These are phyloP conservation scores for Litchi chinensis DNA, from an alignment of 345 rosid species.

Conservation along the genomic window DNA sequence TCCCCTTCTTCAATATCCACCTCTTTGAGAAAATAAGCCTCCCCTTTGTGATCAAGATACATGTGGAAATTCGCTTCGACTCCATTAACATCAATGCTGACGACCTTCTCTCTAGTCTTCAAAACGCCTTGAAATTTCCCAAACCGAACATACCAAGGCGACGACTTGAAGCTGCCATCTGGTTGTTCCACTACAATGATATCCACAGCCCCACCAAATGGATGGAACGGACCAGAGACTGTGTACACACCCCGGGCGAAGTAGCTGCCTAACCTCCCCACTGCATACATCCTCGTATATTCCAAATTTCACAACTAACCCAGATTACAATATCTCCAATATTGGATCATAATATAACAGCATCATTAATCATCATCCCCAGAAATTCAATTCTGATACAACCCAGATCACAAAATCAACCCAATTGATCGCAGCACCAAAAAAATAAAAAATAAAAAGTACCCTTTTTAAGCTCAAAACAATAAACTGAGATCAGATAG, in stretches of 20 bases:
- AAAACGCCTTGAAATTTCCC: slow-evolving; percentile 98
- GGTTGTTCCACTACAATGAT: slow-evolving; percentile 91
- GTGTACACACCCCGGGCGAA: slow-evolving; percentile 82
- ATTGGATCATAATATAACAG: slow-evolving; percentile 21
- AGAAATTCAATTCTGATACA: slow-evolving; percentile 19
- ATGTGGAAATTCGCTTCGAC: slow-evolving; percentile 68
- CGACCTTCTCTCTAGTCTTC: slow-evolving; percentile 67
- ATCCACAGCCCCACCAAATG: slow-evolving; percentile 98
- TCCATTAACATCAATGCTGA: slow-evolving; percentile 67
- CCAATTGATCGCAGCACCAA: slow-evolving; percentile 2
- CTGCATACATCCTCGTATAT: slow-evolving; percentile 58
- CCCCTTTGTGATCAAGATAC: slow-evolving; percentile 87
- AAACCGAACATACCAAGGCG: slow-evolving; percentile 96
- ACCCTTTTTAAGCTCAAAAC: slow-evolving; percentile 11
- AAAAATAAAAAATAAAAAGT: background rate
- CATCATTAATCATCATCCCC: slow-evolving; percentile 13
- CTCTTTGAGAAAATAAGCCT: slow-evolving; percentile 84
- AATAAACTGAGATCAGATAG: background rate
- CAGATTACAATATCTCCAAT: slow-evolving; percentile 28
- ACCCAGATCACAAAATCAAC: slow-evolving; percentile 22
- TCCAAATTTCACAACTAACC: slow-evolving; percentile 27
- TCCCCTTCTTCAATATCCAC: slow-evolving; percentile 54
- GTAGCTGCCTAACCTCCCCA: slow-evolving; percentile 85
- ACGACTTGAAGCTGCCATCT: slow-evolving; percentile 89
- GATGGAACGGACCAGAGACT: slow-evolving; percentile 87